These are phyloP conservation scores for Apiotrichum domesticum DNA, from an alignment of 1,284 basidiomycete genomes.

Conservation along the genomic window DNA sequence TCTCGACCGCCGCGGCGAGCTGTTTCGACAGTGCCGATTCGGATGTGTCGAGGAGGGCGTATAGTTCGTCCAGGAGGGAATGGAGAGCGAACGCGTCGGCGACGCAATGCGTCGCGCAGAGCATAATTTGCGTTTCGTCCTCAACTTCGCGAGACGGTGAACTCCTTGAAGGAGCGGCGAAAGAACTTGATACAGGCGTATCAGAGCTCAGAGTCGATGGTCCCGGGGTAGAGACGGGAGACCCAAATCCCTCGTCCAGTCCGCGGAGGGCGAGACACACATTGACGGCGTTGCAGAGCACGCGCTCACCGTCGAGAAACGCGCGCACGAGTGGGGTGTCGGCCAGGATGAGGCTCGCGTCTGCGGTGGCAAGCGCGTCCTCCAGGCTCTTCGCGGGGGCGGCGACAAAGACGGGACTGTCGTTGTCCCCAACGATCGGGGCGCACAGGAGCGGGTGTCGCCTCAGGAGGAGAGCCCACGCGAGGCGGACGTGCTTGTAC, in stretches of 20 bases:
- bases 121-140: constrained; percentile 49
- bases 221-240: too few species aligned
- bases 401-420: constrained; percentile 63
- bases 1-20: constrained; percentile 4
- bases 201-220: too few species aligned
- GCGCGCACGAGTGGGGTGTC: neutral
- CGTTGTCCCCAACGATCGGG: constrained; percentile 47
- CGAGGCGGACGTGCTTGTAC: constrained; percentile 52
- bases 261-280: constrained; percentile 55
- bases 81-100: constrained; percentile 76
- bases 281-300: constrained; percentile 52
- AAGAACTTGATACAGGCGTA: too few species aligned
- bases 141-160: too few species aligned
- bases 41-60: constrained; percentile 46
- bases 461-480: constrained; percentile 60
- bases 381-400: constrained; percentile 22
- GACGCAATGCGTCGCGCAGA: constrained; percentile 65
- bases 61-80: constrained; percentile 65
- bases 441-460: constrained; percentile 65
- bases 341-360: constrained; percentile 5
- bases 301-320: constrained; percentile 29
- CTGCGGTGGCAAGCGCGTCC: constrained; percentile 13
- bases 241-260: neutral
- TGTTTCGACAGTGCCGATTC: constrained; percentile 18
- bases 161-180: too few species aligned